Conservation (phyloP, 768 basidiomycete genomes). For the Mycena polygramma region DNA sequence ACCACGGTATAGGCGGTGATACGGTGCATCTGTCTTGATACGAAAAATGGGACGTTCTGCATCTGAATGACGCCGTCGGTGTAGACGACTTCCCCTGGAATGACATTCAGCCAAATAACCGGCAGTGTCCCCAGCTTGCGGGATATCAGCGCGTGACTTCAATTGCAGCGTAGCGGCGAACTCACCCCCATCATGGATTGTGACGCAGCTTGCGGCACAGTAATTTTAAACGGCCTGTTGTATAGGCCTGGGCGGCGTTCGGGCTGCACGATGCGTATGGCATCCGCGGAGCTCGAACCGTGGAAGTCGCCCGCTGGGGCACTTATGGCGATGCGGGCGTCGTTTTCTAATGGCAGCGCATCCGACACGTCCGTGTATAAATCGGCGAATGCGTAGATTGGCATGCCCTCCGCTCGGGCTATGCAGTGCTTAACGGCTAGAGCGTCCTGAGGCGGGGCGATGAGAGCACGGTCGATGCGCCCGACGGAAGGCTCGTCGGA, state of each 20-base stretch:
- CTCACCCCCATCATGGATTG: no score
- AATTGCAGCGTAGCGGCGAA: background rate
- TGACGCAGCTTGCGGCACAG: background rate
- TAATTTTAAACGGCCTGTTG: slow-evolving; percentile 6
- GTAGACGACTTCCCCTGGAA: background rate
- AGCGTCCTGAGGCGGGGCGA: slow-evolving; percentile 4
- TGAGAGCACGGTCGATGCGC: background rate
- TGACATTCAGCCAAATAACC: background rate
- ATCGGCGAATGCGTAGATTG: slow-evolving; percentile 10
- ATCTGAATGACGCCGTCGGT: background rate
- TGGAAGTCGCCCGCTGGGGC: background rate
- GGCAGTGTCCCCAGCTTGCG: background rate
- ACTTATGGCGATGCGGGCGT: background rate
- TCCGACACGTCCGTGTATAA: slow-evolving; percentile 7
- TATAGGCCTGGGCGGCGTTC: slow-evolving; percentile 13
- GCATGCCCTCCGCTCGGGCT: slow-evolving; percentile 7
- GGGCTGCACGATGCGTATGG: slow-evolving; percentile 17
- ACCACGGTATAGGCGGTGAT: background rate
- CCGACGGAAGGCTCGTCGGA: slow-evolving; percentile 7
- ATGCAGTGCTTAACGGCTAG: slow-evolving; percentile 9
- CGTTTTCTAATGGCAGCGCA: background rate
- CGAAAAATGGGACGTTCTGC: background rate
- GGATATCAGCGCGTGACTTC: no score
- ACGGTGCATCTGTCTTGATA: background rate
- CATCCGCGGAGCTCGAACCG: background rate